Evolutionary conservation across 345 rosid species (phyloP), one percentile per base, ranked within the genome.

Genomic region (Eucalyptus cloeziana): DNA sequence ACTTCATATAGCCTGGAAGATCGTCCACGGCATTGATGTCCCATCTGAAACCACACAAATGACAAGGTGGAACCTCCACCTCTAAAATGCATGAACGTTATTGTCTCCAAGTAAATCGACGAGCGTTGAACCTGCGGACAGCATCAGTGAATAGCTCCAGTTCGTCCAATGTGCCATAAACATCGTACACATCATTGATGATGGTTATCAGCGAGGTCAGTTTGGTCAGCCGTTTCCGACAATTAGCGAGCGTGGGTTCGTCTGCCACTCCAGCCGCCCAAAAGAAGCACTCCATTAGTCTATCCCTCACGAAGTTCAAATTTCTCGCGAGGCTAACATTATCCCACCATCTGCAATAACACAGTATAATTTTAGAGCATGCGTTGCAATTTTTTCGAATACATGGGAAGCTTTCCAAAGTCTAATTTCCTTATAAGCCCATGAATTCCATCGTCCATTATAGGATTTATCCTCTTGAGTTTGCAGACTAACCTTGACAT

Each of bases 251-350:
- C 6, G 90, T 89, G 16, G 93, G 94, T 22, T 91, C 88, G 22
- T 40, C 56, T 14, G 83, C 85, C 67, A 94, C 71, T 45, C 92
- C 95, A 15, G 90, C 89, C 0, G 90, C 51, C 92, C 93, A 91
- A 49, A 93, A 87, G 91, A 90, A 94, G 91, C 95, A 92, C 86
- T 93, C 94, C 94, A 92, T 58, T 45, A 91, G 87, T 81, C 95
- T 91, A 86, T 93, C 93, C 89, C 94, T 90, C 10, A 93, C 91
- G 58, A 94, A 94, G 27, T 64, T 71, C 87, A 92, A 19, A 37
- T 37, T 31, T 90, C 88, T 91, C 8, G 85, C 88, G 16, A 94
- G 87, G 45, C 89, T 86, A 37, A 91, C 86, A n/a, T 54, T 69
- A 8, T 56, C 85, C 96, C 94, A 92, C 95, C 95, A 91, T 89